Evolutionary conservation across 2,329 filamentous ascomycete genomes (phyloP).

Genomic region (Aaosphaeria pasadenensis): DNA sequence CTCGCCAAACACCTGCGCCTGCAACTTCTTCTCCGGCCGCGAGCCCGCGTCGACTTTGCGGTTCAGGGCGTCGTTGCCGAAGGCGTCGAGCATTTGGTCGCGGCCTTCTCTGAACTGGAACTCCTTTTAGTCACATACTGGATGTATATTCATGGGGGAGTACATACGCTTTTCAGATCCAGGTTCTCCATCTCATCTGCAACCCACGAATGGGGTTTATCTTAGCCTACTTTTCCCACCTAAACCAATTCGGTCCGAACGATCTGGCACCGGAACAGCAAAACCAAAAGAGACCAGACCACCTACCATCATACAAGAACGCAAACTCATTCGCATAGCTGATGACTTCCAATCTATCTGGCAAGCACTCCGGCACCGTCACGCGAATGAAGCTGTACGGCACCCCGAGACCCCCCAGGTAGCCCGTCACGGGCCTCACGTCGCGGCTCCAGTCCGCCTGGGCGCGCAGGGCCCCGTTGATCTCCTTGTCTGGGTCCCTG

Average conservation of each 20-base stretch:
- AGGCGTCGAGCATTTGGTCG: background rate
- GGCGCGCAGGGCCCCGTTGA: conserved; percentile 26
- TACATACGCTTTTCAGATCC: background rate
- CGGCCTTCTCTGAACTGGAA: background rate
- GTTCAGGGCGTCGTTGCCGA: background rate
- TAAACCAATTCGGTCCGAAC: no score
- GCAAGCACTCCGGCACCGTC: conserved; percentile 37
- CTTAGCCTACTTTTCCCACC: background rate
- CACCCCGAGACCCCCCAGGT: conserved; percentile 25
- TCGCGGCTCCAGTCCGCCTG: conserved; percentile 31
- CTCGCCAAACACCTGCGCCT: conserved; percentile 8
- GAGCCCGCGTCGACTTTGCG: background rate
- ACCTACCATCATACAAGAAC: conserved; percentile 41
- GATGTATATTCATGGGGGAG: background rate
- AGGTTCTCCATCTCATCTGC: background rate
- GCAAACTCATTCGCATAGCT: conserved; percentile 42
- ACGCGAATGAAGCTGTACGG: conserved; percentile 29
- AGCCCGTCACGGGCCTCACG: conserved; percentile 15
- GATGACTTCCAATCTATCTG: conserved; percentile 39
- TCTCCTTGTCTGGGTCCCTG: conserved; percentile 18
- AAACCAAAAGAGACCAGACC: background rate
- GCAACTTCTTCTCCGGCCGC: conserved; percentile 3
- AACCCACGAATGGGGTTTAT: background rate
- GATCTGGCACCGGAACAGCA: background rate
- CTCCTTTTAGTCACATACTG: no score